phyloP scores from a whole-genome alignment of 306 rosid genomes.

The Senna tora region DNA sequence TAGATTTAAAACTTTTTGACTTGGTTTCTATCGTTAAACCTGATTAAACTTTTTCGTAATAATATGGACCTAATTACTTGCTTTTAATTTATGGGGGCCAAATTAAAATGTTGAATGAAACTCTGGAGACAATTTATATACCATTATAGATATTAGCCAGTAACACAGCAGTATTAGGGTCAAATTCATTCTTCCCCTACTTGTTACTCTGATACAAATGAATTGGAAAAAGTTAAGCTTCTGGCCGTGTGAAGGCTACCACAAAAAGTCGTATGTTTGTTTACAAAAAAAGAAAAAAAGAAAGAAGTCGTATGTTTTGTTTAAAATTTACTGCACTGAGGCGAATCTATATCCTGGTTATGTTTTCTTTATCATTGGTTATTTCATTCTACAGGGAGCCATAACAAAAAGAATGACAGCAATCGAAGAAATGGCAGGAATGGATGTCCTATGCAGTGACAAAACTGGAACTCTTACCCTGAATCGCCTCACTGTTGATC shows the following conservation, averaged over 20 bases:
- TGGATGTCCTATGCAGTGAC: slow-evolving; percentile 94
- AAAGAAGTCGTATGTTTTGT: background rate
- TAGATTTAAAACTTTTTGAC: too few species aligned
- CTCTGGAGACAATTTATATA: too few species aligned
- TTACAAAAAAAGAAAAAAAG: too few species aligned
- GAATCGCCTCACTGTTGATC: slow-evolving; percentile 81
- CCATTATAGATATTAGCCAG: background rate
- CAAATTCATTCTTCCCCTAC: background rate
- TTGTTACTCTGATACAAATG: slow-evolving; percentile 14
- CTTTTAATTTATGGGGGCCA: too few species aligned
- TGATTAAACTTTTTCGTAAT: too few species aligned
- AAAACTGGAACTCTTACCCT: slow-evolving; percentile 91
- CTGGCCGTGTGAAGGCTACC: background rate
- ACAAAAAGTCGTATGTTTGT: background rate
- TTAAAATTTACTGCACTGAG: background rate
- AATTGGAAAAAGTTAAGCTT: slow-evolving; percentile 4
- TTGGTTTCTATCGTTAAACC: too few species aligned
- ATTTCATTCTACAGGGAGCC: slow-evolving; percentile 64
- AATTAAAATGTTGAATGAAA: too few species aligned
- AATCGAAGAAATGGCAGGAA: slow-evolving; percentile 95
- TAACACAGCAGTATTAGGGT: slow-evolving; percentile 8
- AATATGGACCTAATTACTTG: too few species aligned
- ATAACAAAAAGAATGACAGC: slow-evolving; percentile 95
- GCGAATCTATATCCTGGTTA: slow-evolving; percentile 26
- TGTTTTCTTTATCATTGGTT: slow-evolving; percentile 11